Base-by-base conservation (phyloP, 208 protist species). In the Trypanosoma vivax region DNA sequence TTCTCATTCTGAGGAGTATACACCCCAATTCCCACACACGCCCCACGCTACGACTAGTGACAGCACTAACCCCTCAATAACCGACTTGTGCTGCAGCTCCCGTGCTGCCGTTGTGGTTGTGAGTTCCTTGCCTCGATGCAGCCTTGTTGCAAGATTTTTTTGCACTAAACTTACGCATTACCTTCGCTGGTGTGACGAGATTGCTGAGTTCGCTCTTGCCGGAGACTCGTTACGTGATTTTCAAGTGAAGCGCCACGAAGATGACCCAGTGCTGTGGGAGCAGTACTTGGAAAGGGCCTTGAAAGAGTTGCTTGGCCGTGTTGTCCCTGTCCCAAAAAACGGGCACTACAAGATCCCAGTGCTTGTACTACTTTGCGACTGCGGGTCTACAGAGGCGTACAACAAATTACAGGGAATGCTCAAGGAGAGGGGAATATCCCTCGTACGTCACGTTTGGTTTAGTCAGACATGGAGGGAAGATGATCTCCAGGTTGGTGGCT, bases 361-460 rank as follows among this genome's bases (percentile, higher is more conserved):
- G 5, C 62, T 73, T 5, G 55, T 89, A 19, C 59, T 89, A 18
- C 79, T 49, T 41, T 68, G 60, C 4, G 75, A 85, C 65, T 89
- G 70, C 51, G 63, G 68, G 47, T 65, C 68, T 0, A 33, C 30
- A 16, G 65, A 50, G 9, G 52, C 81, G 2, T 70, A 52, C n/a
- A 31, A 61, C 14, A 67, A 62, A 18, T 56, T 88, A 18, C 35
- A 72, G 19, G 23, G 41, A 48, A 43, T 79, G 42, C 65, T 82
- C 1, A 50, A 71, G 0, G 33, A 45, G 30, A 60, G 62, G 11
- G 74, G 72, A 37, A 38, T 40, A 4, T 74, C 81, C 55, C 45
- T 78, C 1, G 47, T 82, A 13, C 76, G 77, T 9, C 66, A 82
- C 48, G 65, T 89, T 16, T 77, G 76, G 64, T 85, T 89, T 53